Base-by-base conservation (phyloP, 352 stramenopile species). In the Blastocystis sp. region DNA sequence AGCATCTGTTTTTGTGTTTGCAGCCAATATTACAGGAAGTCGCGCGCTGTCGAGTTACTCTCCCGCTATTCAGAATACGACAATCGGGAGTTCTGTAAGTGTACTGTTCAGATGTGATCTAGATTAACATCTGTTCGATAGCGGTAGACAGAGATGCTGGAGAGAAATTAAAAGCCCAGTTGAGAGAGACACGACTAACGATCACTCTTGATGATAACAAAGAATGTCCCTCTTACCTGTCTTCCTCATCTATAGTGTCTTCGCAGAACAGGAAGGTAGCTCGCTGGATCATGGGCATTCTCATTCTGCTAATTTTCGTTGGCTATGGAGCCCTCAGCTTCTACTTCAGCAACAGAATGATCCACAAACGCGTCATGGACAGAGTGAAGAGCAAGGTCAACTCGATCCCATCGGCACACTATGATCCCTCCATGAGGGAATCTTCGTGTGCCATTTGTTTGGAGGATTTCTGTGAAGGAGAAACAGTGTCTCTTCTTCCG, bases 321-420 rank as follows among this genome's bases (percentile, higher is more conserved):
- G 18, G n/a, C 16, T 81, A 81, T 53, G 53, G 45, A 26, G 18
- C 24, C 2, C 18, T 81, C 24, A 45, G 45, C 18, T 34, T 47
- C 20, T 41, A 81, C 24, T 81, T 62, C 26, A 81, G 70, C 54
- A 64, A 63, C 65, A 24, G n/a, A 26, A 62, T 62, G 55, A 81
- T 81, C 43, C 39, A 54, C 70, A 81, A 81, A 41, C 70, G 70
- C 45, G 50, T 47, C 54, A n/a, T 47, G 3, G 43, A 63, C n/a
- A 81, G 65, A 11, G 11, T 81, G 26, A 81, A 63, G 11, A 81
- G 50, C 16, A 16, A 53, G 16, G 37, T 63, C 3, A 47, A 30
- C 8, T 26, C 55, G 26, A 81, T 81, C 55, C 70, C 70, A 6
- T 81, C 45, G 20, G 41, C 18, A n/a, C 5, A 41, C 4, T 81